These are phyloP conservation scores for Dendrobium huoshanense DNA, from an alignment of 106 monocot genomes.

Conservation along the genomic window DNA sequence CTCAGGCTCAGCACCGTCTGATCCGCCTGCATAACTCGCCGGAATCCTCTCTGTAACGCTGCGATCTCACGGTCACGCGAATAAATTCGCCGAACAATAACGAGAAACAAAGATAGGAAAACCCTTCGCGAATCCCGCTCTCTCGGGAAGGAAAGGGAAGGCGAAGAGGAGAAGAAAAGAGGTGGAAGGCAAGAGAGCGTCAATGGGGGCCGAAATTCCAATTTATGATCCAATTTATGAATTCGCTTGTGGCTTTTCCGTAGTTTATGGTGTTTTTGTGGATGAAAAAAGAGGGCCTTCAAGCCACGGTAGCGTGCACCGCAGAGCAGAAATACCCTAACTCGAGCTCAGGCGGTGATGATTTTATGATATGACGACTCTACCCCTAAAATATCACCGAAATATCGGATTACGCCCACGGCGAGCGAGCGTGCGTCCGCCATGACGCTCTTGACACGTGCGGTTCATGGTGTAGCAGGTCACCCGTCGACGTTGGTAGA, in stretches of 20 bases:
- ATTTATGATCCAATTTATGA: conserved; percentile 11
- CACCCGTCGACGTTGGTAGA: too few species aligned
- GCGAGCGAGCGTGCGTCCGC: background rate
- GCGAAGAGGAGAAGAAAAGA: background rate
- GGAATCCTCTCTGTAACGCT: conserved; percentile 7
- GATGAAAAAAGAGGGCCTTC: background rate
- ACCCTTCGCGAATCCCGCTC: conserved; percentile 9
- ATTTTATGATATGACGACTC: background rate
- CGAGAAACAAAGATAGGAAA: background rate
- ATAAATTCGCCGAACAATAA: conserved; percentile 8
- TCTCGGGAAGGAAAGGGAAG: background rate
- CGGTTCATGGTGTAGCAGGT: background rate
- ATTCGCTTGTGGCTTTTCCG: background rate
- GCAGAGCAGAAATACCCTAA: background rate
- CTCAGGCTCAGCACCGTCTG: conserved; percentile 60
- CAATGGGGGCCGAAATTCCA: background rate
- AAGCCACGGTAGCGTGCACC: background rate
- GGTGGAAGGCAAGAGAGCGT: background rate
- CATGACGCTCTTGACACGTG: background rate
- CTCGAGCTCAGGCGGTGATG: background rate
- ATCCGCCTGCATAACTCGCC: conserved; percentile 79
- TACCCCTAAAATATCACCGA: background rate
- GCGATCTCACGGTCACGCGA: background rate
- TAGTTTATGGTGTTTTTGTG: background rate
- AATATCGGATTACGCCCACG: conserved; percentile 9